Evolutionary conservation across 129 eudicot species (phyloP).

Genomic region (Flaveria ramosissima): DNA sequence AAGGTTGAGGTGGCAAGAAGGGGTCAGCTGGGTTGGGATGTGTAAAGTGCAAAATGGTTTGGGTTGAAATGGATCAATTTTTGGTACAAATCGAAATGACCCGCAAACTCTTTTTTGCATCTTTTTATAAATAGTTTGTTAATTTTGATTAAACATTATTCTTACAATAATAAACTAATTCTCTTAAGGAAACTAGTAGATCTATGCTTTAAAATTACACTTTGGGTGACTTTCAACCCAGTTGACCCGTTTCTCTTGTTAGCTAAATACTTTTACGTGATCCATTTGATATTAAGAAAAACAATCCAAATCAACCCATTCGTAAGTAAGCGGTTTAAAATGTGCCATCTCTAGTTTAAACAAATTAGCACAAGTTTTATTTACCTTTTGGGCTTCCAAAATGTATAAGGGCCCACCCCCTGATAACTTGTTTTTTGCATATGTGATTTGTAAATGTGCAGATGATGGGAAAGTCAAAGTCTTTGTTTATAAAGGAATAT

Average conservation of each 20-base stretch:
- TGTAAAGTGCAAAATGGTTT: not conserved
- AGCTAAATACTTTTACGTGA: not conserved
- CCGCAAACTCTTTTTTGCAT: not conserved
- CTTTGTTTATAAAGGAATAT: slow-evolving; percentile 88
- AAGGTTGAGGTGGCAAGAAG: slow-evolving; percentile 2
- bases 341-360: no score
- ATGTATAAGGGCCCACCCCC: no score
- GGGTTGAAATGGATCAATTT: slow-evolving; percentile 11
- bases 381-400: no score
- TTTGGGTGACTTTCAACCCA: not conserved
- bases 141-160: not conserved
- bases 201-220: not conserved
- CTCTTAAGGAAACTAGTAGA: not conserved
- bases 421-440: not conserved
- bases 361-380: no score
- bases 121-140: not conserved
- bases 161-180: not conserved
- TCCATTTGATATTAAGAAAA: not conserved
- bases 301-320: not conserved
- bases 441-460: slow-evolving; percentile 33
- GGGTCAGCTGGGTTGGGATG: not conserved
- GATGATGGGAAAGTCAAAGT: slow-evolving; percentile 93
- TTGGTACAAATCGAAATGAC: not conserved
- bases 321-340: not conserved
- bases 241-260: not conserved